Percentiles rank a stretch among this genome's conserved stretches.
phyloP scores from a whole-genome alignment of 192 early-diverging fungal genomes.

The Mortierella antarctica region DNA sequence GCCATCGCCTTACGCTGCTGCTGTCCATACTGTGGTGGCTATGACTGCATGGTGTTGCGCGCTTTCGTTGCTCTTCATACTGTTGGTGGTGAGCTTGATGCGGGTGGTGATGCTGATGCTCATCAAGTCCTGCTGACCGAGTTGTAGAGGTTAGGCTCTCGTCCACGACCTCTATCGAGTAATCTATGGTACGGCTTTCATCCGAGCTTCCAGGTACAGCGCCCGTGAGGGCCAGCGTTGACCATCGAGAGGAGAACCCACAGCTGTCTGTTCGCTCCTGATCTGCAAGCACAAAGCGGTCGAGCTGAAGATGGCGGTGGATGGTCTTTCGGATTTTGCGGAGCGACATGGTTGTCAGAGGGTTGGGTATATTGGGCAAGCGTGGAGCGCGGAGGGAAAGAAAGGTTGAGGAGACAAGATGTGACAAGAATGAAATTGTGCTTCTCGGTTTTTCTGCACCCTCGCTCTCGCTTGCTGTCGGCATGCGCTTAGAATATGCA shows the following conservation, averaged over 20 bases:
- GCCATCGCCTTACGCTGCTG: neutral
- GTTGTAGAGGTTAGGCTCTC: too few relatives aligned
- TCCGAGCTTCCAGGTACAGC: too few relatives aligned
- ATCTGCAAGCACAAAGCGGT: neutral
- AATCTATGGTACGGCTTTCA: neutral
- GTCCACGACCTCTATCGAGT: neutral
- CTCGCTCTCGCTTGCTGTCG: too few relatives aligned
- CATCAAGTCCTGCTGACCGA: neutral
- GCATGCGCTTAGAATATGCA: too few relatives aligned
- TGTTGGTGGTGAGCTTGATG: neutral
- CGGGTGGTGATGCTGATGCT: neutral
- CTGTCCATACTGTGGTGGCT: neutral
- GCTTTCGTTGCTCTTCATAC: too few relatives aligned
- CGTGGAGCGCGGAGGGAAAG: too few relatives aligned
- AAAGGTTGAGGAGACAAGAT: too few relatives aligned
- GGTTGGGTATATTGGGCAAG: too few relatives aligned
- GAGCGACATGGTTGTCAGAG: neutral
- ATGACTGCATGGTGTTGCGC: neutral
- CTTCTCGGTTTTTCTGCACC: too few relatives aligned
- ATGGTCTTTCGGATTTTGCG: neutral
- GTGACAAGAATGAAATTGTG: too few relatives aligned
- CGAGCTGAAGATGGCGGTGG: constrained; percentile 5
- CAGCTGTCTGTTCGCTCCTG: neutral
- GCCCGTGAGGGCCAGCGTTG: neutral
- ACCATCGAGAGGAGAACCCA: too few relatives aligned